Evolutionary conservation across 331 rosid genomes (phyloP).

Genomic region (Dryas integrifolia): DNA sequence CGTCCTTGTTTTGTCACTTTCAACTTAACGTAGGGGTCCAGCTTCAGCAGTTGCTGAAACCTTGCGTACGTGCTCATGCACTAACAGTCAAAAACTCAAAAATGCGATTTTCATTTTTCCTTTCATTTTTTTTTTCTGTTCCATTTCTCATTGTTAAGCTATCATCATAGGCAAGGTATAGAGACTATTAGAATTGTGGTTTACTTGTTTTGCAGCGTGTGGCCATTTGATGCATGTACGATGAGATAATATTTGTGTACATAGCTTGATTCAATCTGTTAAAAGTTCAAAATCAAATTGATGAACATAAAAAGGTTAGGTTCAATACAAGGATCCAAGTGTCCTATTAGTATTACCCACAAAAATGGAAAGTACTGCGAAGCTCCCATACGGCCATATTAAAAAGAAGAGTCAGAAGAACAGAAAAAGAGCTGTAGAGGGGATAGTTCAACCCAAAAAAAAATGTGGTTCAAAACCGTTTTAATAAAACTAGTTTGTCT

Average conservation of each 20-base stretch:
- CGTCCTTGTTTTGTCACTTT: slow-evolving; percentile 5
- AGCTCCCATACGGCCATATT: not conserved
- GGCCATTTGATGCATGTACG: not conserved
- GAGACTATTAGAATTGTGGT: not conserved
- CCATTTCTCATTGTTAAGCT: not conserved
- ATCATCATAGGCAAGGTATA: not conserved
- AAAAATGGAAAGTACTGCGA: not conserved
- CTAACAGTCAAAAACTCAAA: not conserved
- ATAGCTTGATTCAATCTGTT: not conserved
- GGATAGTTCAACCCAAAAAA: not conserved
- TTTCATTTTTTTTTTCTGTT: not conserved
- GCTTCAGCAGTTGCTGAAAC: not conserved
- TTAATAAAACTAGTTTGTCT: slow-evolving; percentile 30
- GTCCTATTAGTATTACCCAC: not conserved
- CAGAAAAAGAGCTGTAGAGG: slow-evolving; percentile 1
- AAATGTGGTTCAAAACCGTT: slow-evolving; percentile 11
- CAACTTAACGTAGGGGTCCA: slow-evolving; percentile 20
- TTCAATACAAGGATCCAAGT: too few relatives aligned
- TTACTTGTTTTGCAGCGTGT: not conserved
- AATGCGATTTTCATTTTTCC: not conserved
- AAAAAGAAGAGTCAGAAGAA: not conserved
- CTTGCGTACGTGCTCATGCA: not conserved
- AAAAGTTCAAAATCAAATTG: not conserved
- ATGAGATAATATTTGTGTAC: too few relatives aligned
- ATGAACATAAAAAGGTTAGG: not conserved